phyloP scores from a whole-genome alignment of 2,329 filamentous ascomycete genomes.

The Clarireedia hainanense region DNA sequence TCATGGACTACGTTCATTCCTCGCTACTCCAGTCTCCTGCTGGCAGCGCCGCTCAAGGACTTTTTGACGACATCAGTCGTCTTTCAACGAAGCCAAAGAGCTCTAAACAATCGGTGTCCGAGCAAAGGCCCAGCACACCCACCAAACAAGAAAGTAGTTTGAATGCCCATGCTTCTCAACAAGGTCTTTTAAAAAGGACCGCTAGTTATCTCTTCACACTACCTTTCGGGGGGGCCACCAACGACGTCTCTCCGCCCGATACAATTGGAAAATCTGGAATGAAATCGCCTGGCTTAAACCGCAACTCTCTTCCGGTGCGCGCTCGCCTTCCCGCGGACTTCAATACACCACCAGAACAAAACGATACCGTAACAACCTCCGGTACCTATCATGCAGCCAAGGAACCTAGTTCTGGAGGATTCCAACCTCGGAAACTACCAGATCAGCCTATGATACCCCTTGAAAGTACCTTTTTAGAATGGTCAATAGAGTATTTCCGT shows the following conservation, averaged over 20 bases:
- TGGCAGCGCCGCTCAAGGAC: conserved; percentile 57
- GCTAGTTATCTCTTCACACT: conserved; percentile 54
- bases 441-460: conserved; percentile 63
- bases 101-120: conserved; percentile 22
- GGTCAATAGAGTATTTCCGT: conserved; percentile 96
- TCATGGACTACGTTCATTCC: conserved; percentile 79
- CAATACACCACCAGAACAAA: conserved; percentile 63
- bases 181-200: conserved; percentile 53
- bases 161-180: conserved; percentile 42
- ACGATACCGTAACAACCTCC: conserved; percentile 56
- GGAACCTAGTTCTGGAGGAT: conserved; percentile 73
- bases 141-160: conserved; percentile 20
- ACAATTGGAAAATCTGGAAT: conserved; percentile 16
- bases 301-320: conserved; percentile 23
- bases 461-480: conserved; percentile 79
- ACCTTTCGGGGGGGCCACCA: conserved; percentile 38
- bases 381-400: conserved; percentile 69
- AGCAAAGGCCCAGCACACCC: conserved; percentile 27
- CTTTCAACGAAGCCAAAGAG: conserved; percentile 40
- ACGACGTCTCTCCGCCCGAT: conserved; percentile 23
- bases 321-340: conserved; percentile 48
- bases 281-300: conserved; percentile 22
- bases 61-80: conserved; percentile 66
- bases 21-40: conserved; percentile 71
- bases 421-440: conserved; percentile 52